Percentiles rank a stretch among this genome's conserved stretches.
These are phyloP conservation scores for Ceratocystis eucalypticola DNA, from an alignment of 2,329 filamentous ascomycete species.

Conservation along the genomic window DNA sequence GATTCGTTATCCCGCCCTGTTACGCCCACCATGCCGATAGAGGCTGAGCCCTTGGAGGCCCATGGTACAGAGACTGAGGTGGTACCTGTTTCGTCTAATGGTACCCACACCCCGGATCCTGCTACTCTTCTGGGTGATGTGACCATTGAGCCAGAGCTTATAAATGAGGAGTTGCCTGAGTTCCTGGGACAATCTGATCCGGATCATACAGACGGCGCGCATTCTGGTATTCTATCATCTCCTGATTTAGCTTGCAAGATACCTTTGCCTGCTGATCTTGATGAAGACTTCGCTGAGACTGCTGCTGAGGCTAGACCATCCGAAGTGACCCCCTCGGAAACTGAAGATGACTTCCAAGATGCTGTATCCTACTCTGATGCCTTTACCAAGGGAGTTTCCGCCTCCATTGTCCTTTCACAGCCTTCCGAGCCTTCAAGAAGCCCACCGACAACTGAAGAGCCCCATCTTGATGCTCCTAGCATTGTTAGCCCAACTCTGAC, in stretches of 20 bases:
- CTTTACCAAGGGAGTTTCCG: neutral
- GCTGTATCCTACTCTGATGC: neutral
- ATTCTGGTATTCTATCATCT: neutral
- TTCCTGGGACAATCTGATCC: neutral
- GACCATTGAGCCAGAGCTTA: neutral
- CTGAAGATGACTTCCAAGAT: neutral
- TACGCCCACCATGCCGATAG: neutral
- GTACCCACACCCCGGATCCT: neutral
- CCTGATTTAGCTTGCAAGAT: neutral
- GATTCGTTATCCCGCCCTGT: neutral
- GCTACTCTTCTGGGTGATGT: neutral
- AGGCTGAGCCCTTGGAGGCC: neutral
- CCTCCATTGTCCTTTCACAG: neutral
- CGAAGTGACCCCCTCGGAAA: neutral
- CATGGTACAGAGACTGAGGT: neutral
- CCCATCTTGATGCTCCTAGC: too few relatives aligned
- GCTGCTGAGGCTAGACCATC: neutral
- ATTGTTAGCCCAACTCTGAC: neutral
- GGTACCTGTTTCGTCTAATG: neutral
- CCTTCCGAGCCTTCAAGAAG: neutral
- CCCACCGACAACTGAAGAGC: too few relatives aligned
- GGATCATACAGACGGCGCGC: neutral
- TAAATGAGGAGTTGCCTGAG: neutral
- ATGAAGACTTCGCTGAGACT: neutral
- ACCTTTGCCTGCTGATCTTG: constrained; percentile 2